Conservation (phyloP, 2,329 filamentous ascomycete species). For the Arachnopeziza araneosa region DNA sequence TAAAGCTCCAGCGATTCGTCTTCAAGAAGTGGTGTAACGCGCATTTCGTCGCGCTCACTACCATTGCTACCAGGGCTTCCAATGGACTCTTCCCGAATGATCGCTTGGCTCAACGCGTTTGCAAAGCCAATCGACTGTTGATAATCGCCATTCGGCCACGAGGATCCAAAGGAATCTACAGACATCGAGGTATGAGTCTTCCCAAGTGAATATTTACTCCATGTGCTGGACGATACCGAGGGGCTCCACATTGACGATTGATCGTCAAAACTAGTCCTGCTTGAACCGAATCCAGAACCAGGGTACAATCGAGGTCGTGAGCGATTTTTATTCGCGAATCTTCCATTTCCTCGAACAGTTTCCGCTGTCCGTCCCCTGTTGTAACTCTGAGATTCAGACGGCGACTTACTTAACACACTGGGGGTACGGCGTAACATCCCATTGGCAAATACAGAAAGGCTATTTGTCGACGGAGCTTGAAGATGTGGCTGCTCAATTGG, state of each 20-base stretch:
- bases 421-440: constrained; percentile 77
- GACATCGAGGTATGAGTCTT: constrained; percentile 90
- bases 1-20: constrained; percentile 88
- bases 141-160: constrained; percentile 72
- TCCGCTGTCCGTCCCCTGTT: constrained; percentile 63
- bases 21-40: constrained; percentile 65
- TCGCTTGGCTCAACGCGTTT: constrained; percentile 92
- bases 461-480: constrained; percentile 46
- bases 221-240: constrained; percentile 72
- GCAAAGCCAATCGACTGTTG: constrained; percentile 97
- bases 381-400: constrained; percentile 72
- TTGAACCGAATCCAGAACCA: constrained; percentile 78
- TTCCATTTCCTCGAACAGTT: constrained; percentile 38
- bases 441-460: constrained; percentile 62
- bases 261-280: constrained; percentile 90
- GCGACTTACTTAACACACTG: constrained; percentile 87
- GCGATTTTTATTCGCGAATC: constrained; percentile 81
- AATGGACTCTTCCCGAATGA: constrained; percentile 79
- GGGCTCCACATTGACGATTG: constrained; percentile 88
- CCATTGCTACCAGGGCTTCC: constrained; percentile 38
- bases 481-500: constrained; percentile 40
- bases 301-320: constrained; percentile 73
- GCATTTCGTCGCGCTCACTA: constrained; percentile 33
- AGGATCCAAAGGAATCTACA: constrained; percentile 80
- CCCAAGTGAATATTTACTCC: constrained; percentile 89